Evolutionary conservation across 805 yeast species (phyloP).

Genomic region (Yarrowia hollandica): DNA sequence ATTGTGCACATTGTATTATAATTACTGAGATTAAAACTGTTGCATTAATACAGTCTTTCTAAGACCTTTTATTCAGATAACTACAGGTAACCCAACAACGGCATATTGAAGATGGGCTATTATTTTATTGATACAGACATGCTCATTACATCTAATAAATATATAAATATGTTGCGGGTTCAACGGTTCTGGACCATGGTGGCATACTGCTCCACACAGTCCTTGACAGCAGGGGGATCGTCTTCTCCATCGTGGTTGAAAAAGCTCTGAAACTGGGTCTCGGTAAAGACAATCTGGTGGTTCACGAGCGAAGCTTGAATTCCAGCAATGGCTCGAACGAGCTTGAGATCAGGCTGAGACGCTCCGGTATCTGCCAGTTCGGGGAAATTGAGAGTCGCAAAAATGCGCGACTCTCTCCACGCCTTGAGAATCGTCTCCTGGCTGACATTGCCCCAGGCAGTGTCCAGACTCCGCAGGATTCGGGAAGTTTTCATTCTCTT

Average conservation of each 20-base stretch:
- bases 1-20: too few relatives aligned
- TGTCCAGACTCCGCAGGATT: not conserved
- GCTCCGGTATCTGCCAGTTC: not conserved
- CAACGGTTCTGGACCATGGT: constrained; percentile 6
- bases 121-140: too few relatives aligned
- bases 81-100: too few relatives aligned
- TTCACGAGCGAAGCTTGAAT: not conserved
- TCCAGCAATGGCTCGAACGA: not conserved
- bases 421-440: constrained; percentile 3
- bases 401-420: constrained; percentile 14
- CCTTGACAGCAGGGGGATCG: not conserved
- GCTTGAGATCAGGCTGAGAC: constrained; percentile 6
- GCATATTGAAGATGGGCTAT: too few relatives aligned
- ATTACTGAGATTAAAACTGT: too few relatives aligned
- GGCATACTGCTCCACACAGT: constrained; percentile 13
- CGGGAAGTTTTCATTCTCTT: not conserved
- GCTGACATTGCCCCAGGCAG: constrained; percentile 1
- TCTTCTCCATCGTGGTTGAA: constrained; percentile 17
- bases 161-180: constrained; percentile 4
- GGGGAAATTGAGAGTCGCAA: constrained; percentile 11
- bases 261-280: constrained; percentile 10
- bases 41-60: too few relatives aligned
- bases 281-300: not conserved
- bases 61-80: too few relatives aligned
- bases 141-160: not conserved